Conservation (phyloP, 2,329 filamentous ascomycete genomes). For the Pyrenochaeta sp. region DNA sequence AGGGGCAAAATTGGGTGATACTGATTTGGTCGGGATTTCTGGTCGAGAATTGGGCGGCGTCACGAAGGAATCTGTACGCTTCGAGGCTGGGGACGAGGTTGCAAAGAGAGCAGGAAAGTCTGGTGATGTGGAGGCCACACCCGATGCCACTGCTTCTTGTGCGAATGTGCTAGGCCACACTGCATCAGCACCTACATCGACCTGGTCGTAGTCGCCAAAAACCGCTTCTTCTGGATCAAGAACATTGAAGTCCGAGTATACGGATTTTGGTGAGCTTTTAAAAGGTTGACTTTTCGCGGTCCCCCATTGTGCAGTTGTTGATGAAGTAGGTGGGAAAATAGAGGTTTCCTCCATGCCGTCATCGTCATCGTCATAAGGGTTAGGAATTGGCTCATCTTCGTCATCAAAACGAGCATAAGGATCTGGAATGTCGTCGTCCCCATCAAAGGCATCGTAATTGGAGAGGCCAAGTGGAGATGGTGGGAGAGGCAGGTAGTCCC, state of each 20-base stretch:
- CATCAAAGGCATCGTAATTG: slow-evolving; percentile 56
- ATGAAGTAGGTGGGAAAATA: slow-evolving; percentile 20
- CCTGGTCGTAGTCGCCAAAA: slow-evolving; percentile 34
- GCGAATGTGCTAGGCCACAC: slow-evolving; percentile 29
- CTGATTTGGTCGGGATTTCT: slow-evolving; percentile 1
- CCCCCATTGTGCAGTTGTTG: slow-evolving; percentile 6
- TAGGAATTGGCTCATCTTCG: slow-evolving; percentile 25
- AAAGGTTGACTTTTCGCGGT: slow-evolving; percentile 1
- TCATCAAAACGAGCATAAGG: slow-evolving; percentile 43
- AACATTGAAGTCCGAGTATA: slow-evolving; percentile 30
- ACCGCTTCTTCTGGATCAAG: slow-evolving; percentile 32
- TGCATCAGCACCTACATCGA: slow-evolving; percentile 30
- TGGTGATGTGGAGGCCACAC: slow-evolving; percentile 22
- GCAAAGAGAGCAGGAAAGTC: slow-evolving; percentile 27
- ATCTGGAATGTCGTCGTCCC: slow-evolving; percentile 44
- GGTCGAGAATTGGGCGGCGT: slow-evolving; percentile 24
- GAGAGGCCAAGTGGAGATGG: slow-evolving; percentile 52
- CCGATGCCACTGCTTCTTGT: background rate
- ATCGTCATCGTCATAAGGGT: slow-evolving; percentile 19
- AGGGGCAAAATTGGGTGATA: slow-evolving; percentile 8
- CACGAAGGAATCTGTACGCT: slow-evolving; percentile 25
- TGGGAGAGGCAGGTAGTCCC: slow-evolving; percentile 43
- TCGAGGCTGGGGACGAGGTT: slow-evolving; percentile 6
- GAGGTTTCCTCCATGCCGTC: slow-evolving; percentile 15
- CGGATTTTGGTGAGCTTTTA: slow-evolving; percentile 15